Percentiles rank a stretch among this genome's conserved stretches.
These are phyloP conservation scores for Nannochloropsis salina DNA, from an alignment of 108 stramenopile species.

Conservation along the genomic window DNA sequence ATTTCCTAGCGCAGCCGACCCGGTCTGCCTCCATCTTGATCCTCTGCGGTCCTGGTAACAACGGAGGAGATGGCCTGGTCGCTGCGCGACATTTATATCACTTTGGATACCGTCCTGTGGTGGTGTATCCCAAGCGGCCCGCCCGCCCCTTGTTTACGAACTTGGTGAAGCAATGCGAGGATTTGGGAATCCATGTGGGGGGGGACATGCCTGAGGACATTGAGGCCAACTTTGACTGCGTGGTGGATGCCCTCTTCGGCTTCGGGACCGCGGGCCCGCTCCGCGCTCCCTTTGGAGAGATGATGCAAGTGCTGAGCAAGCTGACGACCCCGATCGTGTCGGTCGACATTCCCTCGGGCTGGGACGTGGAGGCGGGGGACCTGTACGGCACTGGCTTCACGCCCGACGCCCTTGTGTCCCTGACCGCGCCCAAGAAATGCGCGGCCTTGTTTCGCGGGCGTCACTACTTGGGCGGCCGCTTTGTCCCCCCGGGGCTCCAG, in stretches of 20 bases:
- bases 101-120: constrained; percentile 73
- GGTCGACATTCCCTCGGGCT: constrained; percentile 85
- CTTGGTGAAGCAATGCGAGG: constrained; percentile 75
- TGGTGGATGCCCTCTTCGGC: constrained; percentile 96
- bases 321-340: constrained; percentile 59
- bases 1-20: not conserved
- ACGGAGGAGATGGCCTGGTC: constrained; percentile 98
- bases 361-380: constrained; percentile 71
- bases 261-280: constrained; percentile 78
- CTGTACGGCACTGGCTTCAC: constrained; percentile 25
- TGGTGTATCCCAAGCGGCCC: constrained; percentile 81
- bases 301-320: constrained; percentile 61
- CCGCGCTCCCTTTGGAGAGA: constrained; percentile 77
- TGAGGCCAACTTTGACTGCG: constrained; percentile 57
- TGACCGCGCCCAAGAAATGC: constrained; percentile 82
- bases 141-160: constrained; percentile 57
- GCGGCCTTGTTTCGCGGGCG: constrained; percentile 63
- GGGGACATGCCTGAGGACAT: constrained; percentile 56
- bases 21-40: constrained; percentile 65
- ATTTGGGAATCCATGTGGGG: constrained; percentile 67
- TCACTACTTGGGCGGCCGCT: constrained; percentile 86
- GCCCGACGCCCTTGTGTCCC: constrained; percentile 71
- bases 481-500: constrained; percentile 68
- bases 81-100: constrained; percentile 87
- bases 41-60: constrained; percentile 91